A percentile compares a stretch with the other conserved stretches of the same genome.
Evolutionary conservation across 1,139 yeast genomes (phyloP).

Genomic region (Blastobotrys aristatus): DNA sequence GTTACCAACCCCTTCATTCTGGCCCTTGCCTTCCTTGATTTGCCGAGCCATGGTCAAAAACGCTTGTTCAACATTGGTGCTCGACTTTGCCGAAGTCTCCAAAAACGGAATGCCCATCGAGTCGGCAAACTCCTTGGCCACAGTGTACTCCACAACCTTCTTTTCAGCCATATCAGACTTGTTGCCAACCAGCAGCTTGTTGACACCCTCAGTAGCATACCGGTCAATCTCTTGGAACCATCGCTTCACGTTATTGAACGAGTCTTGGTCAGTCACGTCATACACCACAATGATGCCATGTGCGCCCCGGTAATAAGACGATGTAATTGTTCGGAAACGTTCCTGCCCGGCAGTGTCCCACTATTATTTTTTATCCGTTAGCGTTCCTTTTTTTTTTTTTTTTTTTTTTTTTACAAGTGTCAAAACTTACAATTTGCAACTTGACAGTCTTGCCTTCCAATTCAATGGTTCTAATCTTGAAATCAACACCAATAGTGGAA

Average conservation of each 20-base stretch:
- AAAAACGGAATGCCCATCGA: constrained; percentile 91
- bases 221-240: constrained; percentile 99
- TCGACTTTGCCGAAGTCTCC: constrained; percentile 93
- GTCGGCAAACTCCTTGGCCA: constrained; percentile 97
- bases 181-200: constrained; percentile 93
- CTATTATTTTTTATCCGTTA: constrained; percentile 22
- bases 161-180: constrained; percentile 92
- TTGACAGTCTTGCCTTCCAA: constrained; percentile 96
- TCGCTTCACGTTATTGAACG: constrained; percentile 94
- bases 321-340: constrained; percentile 94
- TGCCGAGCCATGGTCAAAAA: constrained; percentile 98
- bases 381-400: not conserved
- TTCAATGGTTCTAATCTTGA: constrained; percentile 95
- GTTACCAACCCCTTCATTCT: constrained; percentile 46
- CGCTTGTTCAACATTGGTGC: constrained; percentile 97
- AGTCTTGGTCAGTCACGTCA: constrained; percentile 97
- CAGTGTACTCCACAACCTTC: constrained; percentile 92
- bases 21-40: constrained; percentile 94
- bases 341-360: constrained; percentile 99
- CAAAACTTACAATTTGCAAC: constrained; percentile 58
- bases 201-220: constrained; percentile 96
- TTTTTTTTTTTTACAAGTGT: not conserved
- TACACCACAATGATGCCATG: constrained; percentile 97
- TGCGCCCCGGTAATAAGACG: constrained; percentile 98
- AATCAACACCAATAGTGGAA: constrained; percentile 96